Evolutionary conservation across 1,284 basidiomycete genomes (phyloP).

Genomic region (Abortiporus biennis): DNA sequence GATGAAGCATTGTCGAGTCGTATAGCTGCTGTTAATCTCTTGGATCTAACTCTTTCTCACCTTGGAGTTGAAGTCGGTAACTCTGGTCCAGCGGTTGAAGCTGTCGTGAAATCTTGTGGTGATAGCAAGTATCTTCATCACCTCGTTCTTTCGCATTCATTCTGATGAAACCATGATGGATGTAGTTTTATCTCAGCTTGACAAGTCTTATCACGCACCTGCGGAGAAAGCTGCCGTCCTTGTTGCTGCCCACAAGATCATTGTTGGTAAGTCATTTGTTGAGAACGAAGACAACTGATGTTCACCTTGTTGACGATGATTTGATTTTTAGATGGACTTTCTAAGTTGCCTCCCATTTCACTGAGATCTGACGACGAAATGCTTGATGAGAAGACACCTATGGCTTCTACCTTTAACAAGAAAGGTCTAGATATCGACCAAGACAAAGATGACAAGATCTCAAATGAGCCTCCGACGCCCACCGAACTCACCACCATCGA

Average conservation of each 20-base stretch:
- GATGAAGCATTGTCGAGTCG: constrained; percentile 85
- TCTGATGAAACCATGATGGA: not conserved
- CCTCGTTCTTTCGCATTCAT: not conserved
- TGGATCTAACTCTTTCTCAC: constrained; percentile 83
- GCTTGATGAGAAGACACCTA: constrained; percentile 28
- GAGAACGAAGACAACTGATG: not conserved
- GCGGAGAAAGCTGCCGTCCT: constrained; percentile 76
- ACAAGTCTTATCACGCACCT: constrained; percentile 58
- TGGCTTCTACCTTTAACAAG: constrained; percentile 25
- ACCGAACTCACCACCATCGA: not conserved
- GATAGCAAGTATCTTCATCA: constrained; percentile 67
- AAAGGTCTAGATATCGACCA: constrained; percentile 15
- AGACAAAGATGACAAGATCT: constrained; percentile 6
- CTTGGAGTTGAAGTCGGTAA: constrained; percentile 73
- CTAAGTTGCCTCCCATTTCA: constrained; percentile 56
- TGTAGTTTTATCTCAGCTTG: constrained; percentile 66
- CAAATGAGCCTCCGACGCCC: constrained; percentile 5
- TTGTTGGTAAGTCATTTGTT: constrained; percentile 54
- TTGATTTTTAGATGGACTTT: constrained; percentile 55
- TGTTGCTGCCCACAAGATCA: constrained; percentile 76
- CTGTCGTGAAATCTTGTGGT: constrained; percentile 70
- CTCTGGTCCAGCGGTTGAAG: constrained; percentile 49
- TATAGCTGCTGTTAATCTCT: constrained; percentile 84
- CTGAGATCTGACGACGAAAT: constrained; percentile 55
- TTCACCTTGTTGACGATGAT: not conserved